Percentiles rank a stretch among this genome's conserved stretches.
These are phyloP conservation scores for Diplocarpon mali DNA, from an alignment of 2,329 filamentous ascomycete genomes.

Conservation along the genomic window DNA sequence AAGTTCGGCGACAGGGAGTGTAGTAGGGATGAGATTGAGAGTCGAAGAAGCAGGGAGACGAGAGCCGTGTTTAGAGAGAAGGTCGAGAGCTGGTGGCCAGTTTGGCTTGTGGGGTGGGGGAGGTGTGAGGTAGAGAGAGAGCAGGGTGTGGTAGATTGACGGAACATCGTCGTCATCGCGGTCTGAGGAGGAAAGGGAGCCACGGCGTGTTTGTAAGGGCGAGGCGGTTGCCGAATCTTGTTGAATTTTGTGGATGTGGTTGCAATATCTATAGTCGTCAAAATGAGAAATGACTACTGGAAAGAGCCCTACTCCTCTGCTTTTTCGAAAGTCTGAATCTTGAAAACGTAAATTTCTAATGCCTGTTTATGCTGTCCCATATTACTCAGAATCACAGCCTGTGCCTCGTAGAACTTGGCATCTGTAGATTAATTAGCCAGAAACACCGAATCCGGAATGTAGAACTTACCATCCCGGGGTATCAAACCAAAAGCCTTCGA, in stretches of 20 bases:
- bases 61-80: constrained; percentile 87
- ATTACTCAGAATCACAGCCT: constrained; percentile 83
- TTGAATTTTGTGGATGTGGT: constrained; percentile 54
- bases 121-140: constrained; percentile 81
- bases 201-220: constrained; percentile 27
- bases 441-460: not conserved
- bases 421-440: constrained; percentile 38
- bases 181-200: constrained; percentile 26
- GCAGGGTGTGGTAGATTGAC: constrained; percentile 84
- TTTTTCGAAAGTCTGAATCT: constrained; percentile 74
- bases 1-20: constrained; percentile 66
- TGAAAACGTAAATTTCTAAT: constrained; percentile 95
- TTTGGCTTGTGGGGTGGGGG: constrained; percentile 60
- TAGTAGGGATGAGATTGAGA: constrained; percentile 71
- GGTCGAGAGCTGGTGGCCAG: constrained; percentile 67
- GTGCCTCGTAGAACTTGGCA: constrained; percentile 74
- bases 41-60: constrained; percentile 82
- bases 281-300: not conserved
- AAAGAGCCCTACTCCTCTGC: constrained; percentile 68
- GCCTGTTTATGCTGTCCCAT: constrained; percentile 95
- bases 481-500: constrained; percentile 67
- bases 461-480: constrained; percentile 61
- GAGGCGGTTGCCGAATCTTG: constrained; percentile 35
- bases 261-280: constrained; percentile 60
- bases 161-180: constrained; percentile 44